Base-by-base conservation (phyloP, 371 early-diverging fungal species). In the Parasitella parasitica region DNA sequence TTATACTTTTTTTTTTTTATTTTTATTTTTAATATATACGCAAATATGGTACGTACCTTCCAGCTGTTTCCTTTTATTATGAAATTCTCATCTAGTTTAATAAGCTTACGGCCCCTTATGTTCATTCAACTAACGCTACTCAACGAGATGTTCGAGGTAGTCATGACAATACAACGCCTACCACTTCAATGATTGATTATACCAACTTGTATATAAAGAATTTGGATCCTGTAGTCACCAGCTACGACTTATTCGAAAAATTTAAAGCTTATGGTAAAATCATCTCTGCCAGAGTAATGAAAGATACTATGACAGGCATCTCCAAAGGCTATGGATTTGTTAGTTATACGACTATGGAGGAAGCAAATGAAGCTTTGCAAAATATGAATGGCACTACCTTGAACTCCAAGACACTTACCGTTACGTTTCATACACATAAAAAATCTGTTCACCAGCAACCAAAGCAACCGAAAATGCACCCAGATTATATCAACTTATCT, bases 311-410 rank as follows among this genome's bases (percentile, higher is more conserved):
- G 36, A 90, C 93, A 3, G 84, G 85, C 54, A 82, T 86, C 27
- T 93, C 95, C 8, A 86, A 95, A 37, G 93, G 97, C 0, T 97
- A 95, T 84, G 97, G 94, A 3, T 97, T 97, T 48, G 71, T 70
- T 12, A 81, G 81, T 43, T 81, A 63, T 55, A 68, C 67, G 11
- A 60, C 61, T 30, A 43, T 69, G 35, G 77, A 78, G 26, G 78
- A 78, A 57, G 81, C 81, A 5, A 36, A 58, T 7, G 67, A 65
- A 20, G 81, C 81, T 18, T 52, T 75, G n/a, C 59, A 66, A 22
- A 56, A 75, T 5, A 70, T 78, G 73, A 71, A 81, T 36, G 75
- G 75, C 30, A 55, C 60, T 9, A 24, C 66, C 11, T 32, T 77
- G 28, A 55, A 64, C 18, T 55, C 59, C 8, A 81, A 81, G 49